Base-by-base conservation (phyloP, 805 yeast genomes). In the Candida ipomoeae region DNA sequence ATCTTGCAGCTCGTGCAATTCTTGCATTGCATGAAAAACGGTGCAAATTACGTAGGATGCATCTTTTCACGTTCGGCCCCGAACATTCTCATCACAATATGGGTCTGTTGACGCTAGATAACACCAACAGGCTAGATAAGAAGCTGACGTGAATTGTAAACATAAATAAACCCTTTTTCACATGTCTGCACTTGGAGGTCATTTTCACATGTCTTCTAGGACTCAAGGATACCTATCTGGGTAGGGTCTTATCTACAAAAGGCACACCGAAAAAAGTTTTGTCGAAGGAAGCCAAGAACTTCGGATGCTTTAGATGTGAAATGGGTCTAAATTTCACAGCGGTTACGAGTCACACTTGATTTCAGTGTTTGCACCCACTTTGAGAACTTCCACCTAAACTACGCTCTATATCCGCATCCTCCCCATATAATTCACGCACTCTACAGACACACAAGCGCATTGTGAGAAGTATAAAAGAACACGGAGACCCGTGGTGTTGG, bases 361-460 rank as follows among this genome's bases (percentile, higher is more conserved):
- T 8, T 14, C 21, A 40, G 34, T 20, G 31, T 32, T 41, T 31
- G 37, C 44, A 41, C 37, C 33, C 44, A 23, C n/a, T 14, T 5
- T 21, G 26, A 37, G 23, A 18, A 20, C 11, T 26, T 6, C 17
- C 10, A 3, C 10, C 14, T 13, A 3, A 5, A 6, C 21, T 5
- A 20, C 17, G 15, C 29, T 13, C 15, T 7, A n/a, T 31, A 40
- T 26, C 13, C 34, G 34, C 33, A 41, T 31, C 7, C 6, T 31
- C n/a, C 11, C 14, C 18, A 14, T 31, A 14, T 26, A 41, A 48
- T 44, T 44, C 35, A 26, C 52, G 48, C 54, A 51, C 14, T 21
- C 17, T 10, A 14, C 10, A 21, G 46, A 34, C 53, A 44, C 39
- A 34, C 50, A 46, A 49, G 55, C 55, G 55, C 55, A 46, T 52